Evolutionary conservation across 495 filamentous ascomycete genomes (phyloP), one percentile per base, ranked within the genome.

Genomic region (Aspergillus taichungensis): DNA sequence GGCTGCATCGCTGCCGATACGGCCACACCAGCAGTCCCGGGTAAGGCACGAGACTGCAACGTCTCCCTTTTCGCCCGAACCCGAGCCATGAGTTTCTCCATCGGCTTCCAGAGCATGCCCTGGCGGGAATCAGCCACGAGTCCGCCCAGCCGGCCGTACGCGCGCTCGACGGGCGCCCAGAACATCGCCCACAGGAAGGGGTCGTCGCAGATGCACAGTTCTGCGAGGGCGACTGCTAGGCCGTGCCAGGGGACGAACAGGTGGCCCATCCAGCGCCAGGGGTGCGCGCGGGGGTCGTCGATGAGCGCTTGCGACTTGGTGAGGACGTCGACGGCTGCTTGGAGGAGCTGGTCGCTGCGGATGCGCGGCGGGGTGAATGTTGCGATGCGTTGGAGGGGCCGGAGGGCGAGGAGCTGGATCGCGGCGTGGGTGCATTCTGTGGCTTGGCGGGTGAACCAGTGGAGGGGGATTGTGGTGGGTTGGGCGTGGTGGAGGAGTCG

Each of bases 41-140:
- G 18, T 35, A 12, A 13, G 18, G 14, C 34, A n/a, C 11, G 42
- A 37, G 54, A 33, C 14, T 61, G 40, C 13, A 24, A 4, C 4
- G 18, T 24, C 18, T 61, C 46, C 14, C 59, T 45, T 38, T 56
- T 62, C 6, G 50, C 28, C 9, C 46, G 53, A 0, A 66, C 69
- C 35, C 63, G 67, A 5, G 43, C 62, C 68, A 84, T 80, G 12
- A 91, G 66, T 48, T 83, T 87, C 36, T 72, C 72, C 38, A 91
- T 64, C 1, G 85, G 84, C 34, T 77, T 69, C 84, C 84, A 91
- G 1, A 89, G 69, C 54, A 75, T 78, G 3, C 73, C 76, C 11
- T 73, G 68, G 47, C 72, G 73, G 18, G 73, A 69, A 30, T 81
- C 69, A 7, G 74, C 76, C 35, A 77, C 59, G 0, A 67, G 51